Evolutionary conservation across 2,329 filamentous ascomycete species (phyloP).

Genomic region (Teratosphaeria nubilosa): DNA sequence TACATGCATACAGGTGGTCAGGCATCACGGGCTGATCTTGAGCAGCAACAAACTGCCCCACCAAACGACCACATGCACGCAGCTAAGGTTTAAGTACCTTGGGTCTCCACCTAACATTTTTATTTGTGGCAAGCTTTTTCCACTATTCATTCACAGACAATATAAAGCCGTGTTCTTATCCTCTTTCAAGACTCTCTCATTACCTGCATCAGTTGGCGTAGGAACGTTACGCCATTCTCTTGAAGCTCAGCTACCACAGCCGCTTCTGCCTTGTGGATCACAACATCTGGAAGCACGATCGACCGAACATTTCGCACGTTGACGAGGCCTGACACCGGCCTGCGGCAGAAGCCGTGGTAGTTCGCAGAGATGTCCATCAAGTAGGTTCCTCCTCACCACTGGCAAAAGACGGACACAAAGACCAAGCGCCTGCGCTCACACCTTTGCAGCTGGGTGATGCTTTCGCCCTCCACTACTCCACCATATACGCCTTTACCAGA

Average conservation of each 20-base stretch:
- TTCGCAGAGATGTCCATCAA: slow-evolving; percentile 9
- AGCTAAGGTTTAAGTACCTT: too few species aligned
- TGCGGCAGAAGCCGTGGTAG: neutral
- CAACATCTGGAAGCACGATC: neutral
- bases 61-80: neutral
- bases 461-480: slow-evolving; percentile 44
- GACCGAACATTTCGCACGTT: neutral
- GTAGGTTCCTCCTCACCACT: slow-evolving; percentile 3
- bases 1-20: neutral
- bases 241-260: neutral
- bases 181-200: neutral
- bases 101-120: neutral
- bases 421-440: slow-evolving; percentile 10
- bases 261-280: neutral
- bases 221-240: neutral
- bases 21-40: neutral
- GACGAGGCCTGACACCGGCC: neutral
- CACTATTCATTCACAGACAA: neutral
- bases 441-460: slow-evolving; percentile 75
- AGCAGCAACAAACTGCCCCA: neutral
- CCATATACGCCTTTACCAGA: slow-evolving; percentile 71
- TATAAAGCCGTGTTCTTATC: neutral
- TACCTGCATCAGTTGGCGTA: neutral
- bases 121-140: neutral
- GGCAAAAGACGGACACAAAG: neutral